Evolutionary conservation across 2,329 filamentous ascomycete genomes (phyloP).

Genomic region (Fusarium coicis): DNA sequence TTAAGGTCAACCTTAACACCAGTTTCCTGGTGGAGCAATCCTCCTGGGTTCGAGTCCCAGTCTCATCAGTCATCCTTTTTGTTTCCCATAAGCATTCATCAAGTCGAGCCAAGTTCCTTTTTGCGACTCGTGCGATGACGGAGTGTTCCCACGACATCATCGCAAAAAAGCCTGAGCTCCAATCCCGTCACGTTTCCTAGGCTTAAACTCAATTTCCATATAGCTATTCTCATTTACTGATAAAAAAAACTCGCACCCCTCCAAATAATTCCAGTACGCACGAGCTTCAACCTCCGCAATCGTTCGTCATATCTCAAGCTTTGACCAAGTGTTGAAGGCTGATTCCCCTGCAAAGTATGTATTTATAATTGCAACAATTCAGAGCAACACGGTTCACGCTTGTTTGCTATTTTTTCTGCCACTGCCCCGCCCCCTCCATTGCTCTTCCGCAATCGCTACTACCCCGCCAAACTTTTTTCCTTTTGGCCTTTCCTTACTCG

Average conservation of each 20-base stretch:
- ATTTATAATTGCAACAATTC: conserved; percentile 18
- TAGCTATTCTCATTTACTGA: background rate
- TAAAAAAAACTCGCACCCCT: background rate
- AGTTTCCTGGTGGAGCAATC: conserved; percentile 45
- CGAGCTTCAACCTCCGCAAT: background rate
- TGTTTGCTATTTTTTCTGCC: conserved; percentile 22
- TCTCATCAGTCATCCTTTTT: conserved; percentile 38
- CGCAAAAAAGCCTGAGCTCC: background rate
- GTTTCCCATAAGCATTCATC: background rate
- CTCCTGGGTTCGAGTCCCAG: conserved; percentile 46
- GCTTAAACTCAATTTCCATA: conserved; percentile 2
- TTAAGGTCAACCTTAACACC: conserved; percentile 44
- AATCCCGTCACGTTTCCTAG: background rate
- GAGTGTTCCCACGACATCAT: conserved; percentile 17
- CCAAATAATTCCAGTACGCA: background rate
- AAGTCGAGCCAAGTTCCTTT: background rate
- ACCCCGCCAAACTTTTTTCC: conserved; percentile 47
- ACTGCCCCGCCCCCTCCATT: conserved; percentile 40
- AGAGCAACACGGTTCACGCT: conserved; percentile 5
- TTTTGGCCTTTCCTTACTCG: conserved; percentile 32
- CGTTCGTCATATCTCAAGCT: conserved; percentile 29
- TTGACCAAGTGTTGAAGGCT: conserved; percentile 27
- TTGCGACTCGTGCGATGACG: conserved; percentile 15
- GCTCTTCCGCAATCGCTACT: conserved; percentile 36
- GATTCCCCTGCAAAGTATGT: conserved; percentile 31